phyloP scores from a whole-genome alignment of 2,329 filamentous ascomycete species.

The Chaetothyriales sp. region DNA sequence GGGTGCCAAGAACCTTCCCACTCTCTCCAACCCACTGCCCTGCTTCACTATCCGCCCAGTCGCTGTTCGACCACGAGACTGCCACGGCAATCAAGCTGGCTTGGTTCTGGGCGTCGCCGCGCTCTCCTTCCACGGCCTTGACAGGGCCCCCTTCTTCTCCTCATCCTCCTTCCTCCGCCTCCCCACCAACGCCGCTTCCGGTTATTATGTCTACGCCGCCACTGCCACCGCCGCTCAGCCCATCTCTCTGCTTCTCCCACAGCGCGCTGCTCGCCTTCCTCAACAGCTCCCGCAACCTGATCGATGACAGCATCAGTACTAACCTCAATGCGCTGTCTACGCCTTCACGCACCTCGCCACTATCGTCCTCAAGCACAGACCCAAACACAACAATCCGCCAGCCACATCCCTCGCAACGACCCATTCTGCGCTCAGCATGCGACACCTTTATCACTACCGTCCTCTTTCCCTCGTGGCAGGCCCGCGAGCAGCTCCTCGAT shows the following conservation, averaged over 20 bases:
- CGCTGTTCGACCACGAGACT: not conserved
- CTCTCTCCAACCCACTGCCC: no score
- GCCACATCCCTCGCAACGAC: slow-evolving; percentile 5
- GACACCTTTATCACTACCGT: slow-evolving; percentile 59
- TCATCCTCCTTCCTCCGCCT: slow-evolving; percentile 3
- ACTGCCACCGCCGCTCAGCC: slow-evolving; percentile 45
- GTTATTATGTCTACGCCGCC: slow-evolving; percentile 26
- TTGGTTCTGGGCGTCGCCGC: slow-evolving; percentile 15
- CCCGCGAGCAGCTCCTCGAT: slow-evolving; percentile 65
- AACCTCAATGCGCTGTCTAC: slow-evolving; percentile 81
- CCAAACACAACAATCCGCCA: slow-evolving; percentile 38
- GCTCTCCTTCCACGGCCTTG: slow-evolving; percentile 3
- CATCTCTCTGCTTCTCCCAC: slow-evolving; percentile 50
- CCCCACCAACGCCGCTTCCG: slow-evolving; percentile 1
- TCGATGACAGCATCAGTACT: slow-evolving; percentile 88
- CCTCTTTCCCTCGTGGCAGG: slow-evolving; percentile 80
- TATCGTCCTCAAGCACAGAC: slow-evolving; percentile 47
- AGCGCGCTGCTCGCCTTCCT: slow-evolving; percentile 59
- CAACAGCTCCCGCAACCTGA: slow-evolving; percentile 63
- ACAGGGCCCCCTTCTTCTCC: slow-evolving; percentile 4
- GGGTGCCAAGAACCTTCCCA: no score
- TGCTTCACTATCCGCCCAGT: no score
- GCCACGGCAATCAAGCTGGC: slow-evolving; percentile 15
- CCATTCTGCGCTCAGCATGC: slow-evolving; percentile 44
- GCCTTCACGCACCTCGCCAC: slow-evolving; percentile 49